Percentiles rank a stretch among this genome's conserved stretches.
These are phyloP conservation scores for Ganoderma leucocontextum DNA, from an alignment of 1,284 basidiomycete genomes.

Conservation along the genomic window DNA sequence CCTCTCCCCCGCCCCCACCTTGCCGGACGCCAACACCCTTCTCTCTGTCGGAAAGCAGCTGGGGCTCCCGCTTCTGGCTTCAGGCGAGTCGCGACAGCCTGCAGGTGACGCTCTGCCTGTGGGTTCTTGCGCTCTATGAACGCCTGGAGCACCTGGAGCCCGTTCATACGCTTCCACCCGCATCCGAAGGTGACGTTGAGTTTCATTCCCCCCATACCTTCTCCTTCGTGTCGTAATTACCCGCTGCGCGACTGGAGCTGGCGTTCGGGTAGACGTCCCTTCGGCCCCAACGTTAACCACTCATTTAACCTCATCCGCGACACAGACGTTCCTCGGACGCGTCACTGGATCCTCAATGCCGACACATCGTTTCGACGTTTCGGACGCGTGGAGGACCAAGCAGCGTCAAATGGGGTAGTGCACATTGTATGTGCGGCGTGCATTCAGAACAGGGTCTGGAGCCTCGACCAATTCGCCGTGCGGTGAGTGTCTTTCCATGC, in stretches of 20 bases:
- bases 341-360: neutral
- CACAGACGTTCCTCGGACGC: neutral
- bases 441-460: neutral
- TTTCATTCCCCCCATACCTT: neutral
- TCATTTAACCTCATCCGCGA: constrained; percentile 4
- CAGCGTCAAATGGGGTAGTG: neutral
- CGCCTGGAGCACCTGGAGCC: neutral
- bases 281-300: constrained; percentile 8
- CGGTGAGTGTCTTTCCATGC: neutral
- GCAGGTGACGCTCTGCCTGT: too few species aligned
- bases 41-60: neutral
- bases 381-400: neutral
- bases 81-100: too few species aligned
- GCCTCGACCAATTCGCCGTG: neutral
- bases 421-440: neutral
- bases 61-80: neutral
- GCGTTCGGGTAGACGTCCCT: neutral
- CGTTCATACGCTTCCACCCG: neutral
- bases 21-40: neutral
- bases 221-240: neutral
- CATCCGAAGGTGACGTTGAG: neutral
- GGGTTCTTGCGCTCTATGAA: neutral
- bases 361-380: neutral
- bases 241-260: neutral
- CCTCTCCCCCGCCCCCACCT: neutral